These are phyloP conservation scores for cucumber (Cucumis sativus) DNA, from an alignment of 306 rosid genomes.

Conservation along the genomic window Cucumber_9930_V3 NC_026661.2:2973501-2974000, in stretches of 20 bases:
- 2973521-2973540: neutral
- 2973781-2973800: neutral
- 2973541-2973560: neutral
- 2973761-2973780: neutral
- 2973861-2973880: neutral
- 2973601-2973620: neutral
- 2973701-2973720: neutral
- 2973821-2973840: neutral
- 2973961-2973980: too few species aligned
- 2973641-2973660: neutral
- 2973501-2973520: neutral
- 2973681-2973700: neutral
- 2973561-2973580: neutral
- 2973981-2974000: too few species aligned
- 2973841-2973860: neutral
- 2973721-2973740: neutral
- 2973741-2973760: conserved; percentile 3
- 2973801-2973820: neutral
- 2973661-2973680: neutral
- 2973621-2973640: neutral
- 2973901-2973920: neutral
- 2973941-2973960: neutral
- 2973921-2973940: neutral
- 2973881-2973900: neutral
- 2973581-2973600: too few species aligned